Conservation (phyloP, 805 yeast species). For the Yarrowia osloensis region DNA sequence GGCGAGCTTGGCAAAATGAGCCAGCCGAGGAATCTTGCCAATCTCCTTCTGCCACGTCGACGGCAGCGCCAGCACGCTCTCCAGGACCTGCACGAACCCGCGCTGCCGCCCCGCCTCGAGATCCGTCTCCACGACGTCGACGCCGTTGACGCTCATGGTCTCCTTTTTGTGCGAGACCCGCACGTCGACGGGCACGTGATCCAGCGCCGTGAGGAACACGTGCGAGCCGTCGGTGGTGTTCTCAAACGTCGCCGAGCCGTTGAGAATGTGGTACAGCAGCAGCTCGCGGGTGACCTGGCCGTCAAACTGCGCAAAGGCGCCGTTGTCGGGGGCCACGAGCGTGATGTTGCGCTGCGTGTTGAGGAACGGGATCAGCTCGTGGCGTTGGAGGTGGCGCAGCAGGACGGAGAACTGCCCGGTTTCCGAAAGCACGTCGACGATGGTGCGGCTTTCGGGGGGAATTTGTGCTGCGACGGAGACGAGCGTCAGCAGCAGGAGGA, state of each 20-base stretch:
- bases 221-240: slow-evolving; percentile 36
- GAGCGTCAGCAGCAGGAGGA: background rate
- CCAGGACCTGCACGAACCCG: slow-evolving; percentile 62
- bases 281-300: slow-evolving; percentile 35
- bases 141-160: slow-evolving; percentile 27
- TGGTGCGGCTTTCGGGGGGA: slow-evolving; percentile 42
- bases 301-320: slow-evolving; percentile 57
- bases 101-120: slow-evolving; percentile 61
- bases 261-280: slow-evolving; percentile 43
- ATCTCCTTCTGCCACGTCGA: slow-evolving; percentile 9
- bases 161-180: background rate
- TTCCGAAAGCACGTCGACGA: slow-evolving; percentile 69
- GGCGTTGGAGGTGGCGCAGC: slow-evolving; percentile 59
- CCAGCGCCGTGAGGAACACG: slow-evolving; percentile 11
- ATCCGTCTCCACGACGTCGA: slow-evolving; percentile 59
- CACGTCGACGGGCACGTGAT: background rate
- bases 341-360: slow-evolving; percentile 66
- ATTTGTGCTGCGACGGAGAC: background rate
- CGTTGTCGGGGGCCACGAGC: slow-evolving; percentile 76
- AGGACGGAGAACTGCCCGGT: slow-evolving; percentile 69
- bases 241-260: slow-evolving; percentile 40
- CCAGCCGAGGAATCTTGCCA: background rate
- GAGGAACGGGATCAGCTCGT: slow-evolving; percentile 62
- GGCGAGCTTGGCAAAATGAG: slow-evolving; percentile 5
- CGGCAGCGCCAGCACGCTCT: slow-evolving; percentile 2